Evolutionary conservation across 805 yeast genomes (phyloP).

Genomic region (Metschnikowia borealis): DNA sequence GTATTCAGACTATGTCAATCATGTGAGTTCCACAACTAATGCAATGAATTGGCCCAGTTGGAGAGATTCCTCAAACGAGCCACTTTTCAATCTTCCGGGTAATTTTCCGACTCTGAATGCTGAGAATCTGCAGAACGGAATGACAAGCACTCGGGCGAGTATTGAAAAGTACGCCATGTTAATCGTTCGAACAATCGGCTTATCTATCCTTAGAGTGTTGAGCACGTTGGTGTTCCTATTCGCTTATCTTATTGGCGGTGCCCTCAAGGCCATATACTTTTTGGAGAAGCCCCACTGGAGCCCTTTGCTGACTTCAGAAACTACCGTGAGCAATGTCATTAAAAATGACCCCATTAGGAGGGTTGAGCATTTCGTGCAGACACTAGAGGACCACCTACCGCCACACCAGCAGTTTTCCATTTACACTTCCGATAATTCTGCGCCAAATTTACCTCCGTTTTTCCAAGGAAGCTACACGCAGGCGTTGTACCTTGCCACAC

Average conservation of each 20-base stretch:
- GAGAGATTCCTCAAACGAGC: not conserved
- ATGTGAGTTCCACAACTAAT: not conserved
- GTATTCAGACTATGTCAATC: not conserved
- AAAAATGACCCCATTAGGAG: constrained; percentile 49
- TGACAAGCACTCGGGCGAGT: not conserved
- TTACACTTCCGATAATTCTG: constrained; percentile 9
- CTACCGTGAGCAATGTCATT: constrained; percentile 14
- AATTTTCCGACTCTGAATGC: not conserved
- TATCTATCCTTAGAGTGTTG: not conserved
- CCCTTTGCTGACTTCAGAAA: constrained; percentile 6
- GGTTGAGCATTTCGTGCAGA: constrained; percentile 48
- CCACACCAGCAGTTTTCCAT: constrained; percentile 20
- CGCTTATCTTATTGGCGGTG: constrained; percentile 1
- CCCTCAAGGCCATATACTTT: constrained; percentile 7
- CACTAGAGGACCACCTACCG: constrained; percentile 45
- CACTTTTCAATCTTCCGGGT: not conserved
- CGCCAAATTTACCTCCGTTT: constrained; percentile 40
- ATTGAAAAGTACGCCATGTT: not conserved
- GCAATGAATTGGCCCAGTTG: not conserved
- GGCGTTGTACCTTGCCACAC: constrained; percentile 67
- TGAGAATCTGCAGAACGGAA: not conserved
- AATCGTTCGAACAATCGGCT: not conserved
- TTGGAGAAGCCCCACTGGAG: constrained; percentile 7
- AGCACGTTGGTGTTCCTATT: not conserved
- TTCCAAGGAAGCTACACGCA: constrained; percentile 76